Evolutionary conservation across 179 eudicot genomes (phyloP).

Genomic region (Carnegiea gigantea): DNA sequence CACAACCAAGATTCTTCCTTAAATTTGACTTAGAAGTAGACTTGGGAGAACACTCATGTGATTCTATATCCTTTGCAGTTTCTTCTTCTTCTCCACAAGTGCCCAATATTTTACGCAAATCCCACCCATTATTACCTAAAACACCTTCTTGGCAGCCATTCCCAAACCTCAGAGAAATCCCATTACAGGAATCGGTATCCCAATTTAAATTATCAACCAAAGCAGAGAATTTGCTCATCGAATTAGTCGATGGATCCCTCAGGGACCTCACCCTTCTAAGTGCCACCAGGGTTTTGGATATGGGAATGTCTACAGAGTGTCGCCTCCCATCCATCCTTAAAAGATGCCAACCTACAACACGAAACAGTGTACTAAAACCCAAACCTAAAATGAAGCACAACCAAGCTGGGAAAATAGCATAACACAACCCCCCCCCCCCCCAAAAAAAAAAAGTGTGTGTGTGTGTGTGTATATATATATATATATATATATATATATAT

Average conservation of each 20-base stretch:
- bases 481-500: too few relatives aligned
- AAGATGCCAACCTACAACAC: not conserved
- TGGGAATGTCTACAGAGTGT: constrained; percentile 89
- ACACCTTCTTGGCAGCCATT: constrained; percentile 37
- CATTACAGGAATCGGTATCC: constrained; percentile 81
- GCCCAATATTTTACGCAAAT: constrained; percentile 28
- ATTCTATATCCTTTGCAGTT: constrained; percentile 28
- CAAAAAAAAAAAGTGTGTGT: not conserved
- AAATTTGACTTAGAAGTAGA: constrained; percentile 23
- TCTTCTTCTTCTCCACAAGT: constrained; percentile 48
- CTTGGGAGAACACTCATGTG: constrained; percentile 30
- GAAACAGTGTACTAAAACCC: constrained; percentile 1
- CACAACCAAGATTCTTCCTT: constrained; percentile 25
- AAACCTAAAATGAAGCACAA: constrained; percentile 20
- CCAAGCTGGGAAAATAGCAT: not conserved
- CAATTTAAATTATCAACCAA: constrained; percentile 67
- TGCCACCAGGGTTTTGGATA: constrained; percentile 72
- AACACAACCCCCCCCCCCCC: not conserved
- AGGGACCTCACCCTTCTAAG: constrained; percentile 93
- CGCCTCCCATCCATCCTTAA: constrained; percentile 77
- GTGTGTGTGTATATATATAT: too few relatives aligned
- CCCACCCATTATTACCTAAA: constrained; percentile 29
- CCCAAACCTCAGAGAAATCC: constrained; percentile 62
- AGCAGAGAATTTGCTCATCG: constrained; percentile 64
- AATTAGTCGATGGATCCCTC: constrained; percentile 90